phyloP scores from a whole-genome alignment of 108 stramenopile genomes.

The Nitzschia sp. region DNA sequence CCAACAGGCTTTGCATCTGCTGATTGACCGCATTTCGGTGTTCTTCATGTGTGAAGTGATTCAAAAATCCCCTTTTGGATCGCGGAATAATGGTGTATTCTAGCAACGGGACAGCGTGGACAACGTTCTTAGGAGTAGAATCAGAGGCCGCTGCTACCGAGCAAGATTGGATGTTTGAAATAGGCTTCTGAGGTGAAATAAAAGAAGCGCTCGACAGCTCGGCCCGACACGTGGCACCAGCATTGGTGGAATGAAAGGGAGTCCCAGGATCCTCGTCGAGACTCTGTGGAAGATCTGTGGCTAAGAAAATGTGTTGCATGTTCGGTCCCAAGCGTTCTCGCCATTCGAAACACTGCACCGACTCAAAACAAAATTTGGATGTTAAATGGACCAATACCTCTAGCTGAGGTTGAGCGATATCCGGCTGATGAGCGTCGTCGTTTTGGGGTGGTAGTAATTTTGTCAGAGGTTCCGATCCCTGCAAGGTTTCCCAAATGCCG shows the following conservation, averaged over 20 bases:
- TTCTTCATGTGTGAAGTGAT: background rate
- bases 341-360: constrained; percentile 48
- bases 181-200: background rate
- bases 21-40: constrained; percentile 8
- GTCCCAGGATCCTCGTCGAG: constrained; percentile 26
- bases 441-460: constrained; percentile 12
- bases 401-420: constrained; percentile 10
- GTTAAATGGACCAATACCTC: constrained; percentile 78
- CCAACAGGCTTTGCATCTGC: constrained; percentile 4
- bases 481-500: constrained; percentile 28
- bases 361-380: constrained; percentile 43
- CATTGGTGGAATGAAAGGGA: constrained; percentile 58
- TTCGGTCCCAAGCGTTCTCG: constrained; percentile 38
- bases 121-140: background rate
- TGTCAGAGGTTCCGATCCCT: constrained; percentile 28
- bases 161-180: background rate
- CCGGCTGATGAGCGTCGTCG: background rate
- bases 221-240: constrained; percentile 54
- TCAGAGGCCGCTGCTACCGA: background rate
- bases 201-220: constrained; percentile 36
- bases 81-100: constrained; percentile 70
- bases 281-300: constrained; percentile 35
- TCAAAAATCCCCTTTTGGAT: constrained; percentile 42
- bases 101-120: constrained; percentile 51
- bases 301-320: constrained; percentile 58